These are phyloP conservation scores for Monilinia laxa DNA, from an alignment of 2,329 filamentous ascomycete genomes.

Conservation along the genomic window DNA sequence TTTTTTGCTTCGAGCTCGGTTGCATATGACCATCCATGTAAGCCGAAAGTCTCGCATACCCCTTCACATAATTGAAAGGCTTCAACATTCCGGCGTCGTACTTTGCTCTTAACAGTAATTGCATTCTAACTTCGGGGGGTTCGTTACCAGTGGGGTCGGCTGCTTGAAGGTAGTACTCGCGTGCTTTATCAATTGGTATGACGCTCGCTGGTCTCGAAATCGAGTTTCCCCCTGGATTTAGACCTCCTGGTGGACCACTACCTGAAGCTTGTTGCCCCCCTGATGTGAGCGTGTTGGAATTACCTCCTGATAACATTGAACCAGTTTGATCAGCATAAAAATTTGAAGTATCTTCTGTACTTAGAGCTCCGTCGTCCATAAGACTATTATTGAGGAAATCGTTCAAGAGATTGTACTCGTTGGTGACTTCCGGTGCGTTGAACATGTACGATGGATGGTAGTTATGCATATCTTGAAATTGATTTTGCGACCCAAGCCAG, in stretches of 20 bases:
- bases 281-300: conserved; percentile 44
- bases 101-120: conserved; percentile 89
- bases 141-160: conserved; percentile 88
- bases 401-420: conserved; percentile 95
- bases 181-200: conserved; percentile 59
- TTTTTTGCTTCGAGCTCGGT: conserved; percentile 80
- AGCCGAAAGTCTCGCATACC: conserved; percentile 82
- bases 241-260: conserved; percentile 19
- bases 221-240: conserved; percentile 50
- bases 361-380: conserved; percentile 76
- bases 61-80: conserved; percentile 98
- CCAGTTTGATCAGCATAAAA: conserved; percentile 57
- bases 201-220: conserved; percentile 62
- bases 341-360: conserved; percentile 65
- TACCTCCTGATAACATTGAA: conserved; percentile 50
- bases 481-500: conserved; percentile 71
- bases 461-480: conserved; percentile 91
- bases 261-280: conserved; percentile 40
- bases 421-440: conserved; percentile 86
- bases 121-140: conserved; percentile 91
- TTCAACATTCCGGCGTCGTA: conserved; percentile 92
- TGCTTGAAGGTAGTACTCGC: conserved; percentile 95
- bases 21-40: conserved; percentile 92
- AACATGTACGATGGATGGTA: conserved; percentile 96
- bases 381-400: conserved; percentile 93